phyloP scores from a whole-genome alignment of 75 land plant species.

The Sequoiadendron giganteum region DNA sequence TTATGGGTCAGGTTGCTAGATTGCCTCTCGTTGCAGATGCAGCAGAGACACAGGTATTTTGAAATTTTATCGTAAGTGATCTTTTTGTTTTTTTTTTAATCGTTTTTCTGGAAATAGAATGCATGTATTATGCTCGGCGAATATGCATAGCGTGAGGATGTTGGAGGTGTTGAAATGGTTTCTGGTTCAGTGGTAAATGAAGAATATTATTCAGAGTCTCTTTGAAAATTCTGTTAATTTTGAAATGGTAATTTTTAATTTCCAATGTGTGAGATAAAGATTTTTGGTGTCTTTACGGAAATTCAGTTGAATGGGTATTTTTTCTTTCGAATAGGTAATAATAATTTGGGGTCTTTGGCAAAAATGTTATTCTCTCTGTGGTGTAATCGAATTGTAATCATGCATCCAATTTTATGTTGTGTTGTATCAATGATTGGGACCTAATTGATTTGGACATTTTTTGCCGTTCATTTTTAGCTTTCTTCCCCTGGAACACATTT shows the following conservation, averaged over 20 bases:
- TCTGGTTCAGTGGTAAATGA: not conserved
- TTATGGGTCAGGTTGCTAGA: constrained; percentile 64
- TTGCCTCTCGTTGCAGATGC: constrained; percentile 89
- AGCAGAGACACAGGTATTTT: constrained; percentile 74
- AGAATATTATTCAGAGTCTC: not conserved
- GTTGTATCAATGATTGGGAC: not conserved
- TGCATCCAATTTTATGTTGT: not conserved
- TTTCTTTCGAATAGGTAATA: too few species aligned
- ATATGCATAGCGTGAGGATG: not conserved
- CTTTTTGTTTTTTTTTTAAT: not conserved
- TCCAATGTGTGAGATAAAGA: not conserved
- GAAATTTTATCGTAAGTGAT: not conserved
- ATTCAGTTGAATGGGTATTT: not conserved
- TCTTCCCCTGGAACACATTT: not conserved
- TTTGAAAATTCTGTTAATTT: not conserved
- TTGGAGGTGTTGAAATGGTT: not conserved
- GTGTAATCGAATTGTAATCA: not conserved
- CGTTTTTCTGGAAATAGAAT: not conserved
- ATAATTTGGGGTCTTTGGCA: not conserved
- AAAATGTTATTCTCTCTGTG: not conserved
- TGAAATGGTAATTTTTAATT: not conserved
- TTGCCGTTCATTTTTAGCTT: not conserved
- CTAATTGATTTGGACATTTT: not conserved
- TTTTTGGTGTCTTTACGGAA: not conserved
- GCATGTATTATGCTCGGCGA: not conserved